Percentiles rank a stretch among this genome's conserved stretches.
Evolutionary conservation across 1,284 basidiomycete genomes (phyloP).

Genomic region (Rhodotorula sp.): DNA sequence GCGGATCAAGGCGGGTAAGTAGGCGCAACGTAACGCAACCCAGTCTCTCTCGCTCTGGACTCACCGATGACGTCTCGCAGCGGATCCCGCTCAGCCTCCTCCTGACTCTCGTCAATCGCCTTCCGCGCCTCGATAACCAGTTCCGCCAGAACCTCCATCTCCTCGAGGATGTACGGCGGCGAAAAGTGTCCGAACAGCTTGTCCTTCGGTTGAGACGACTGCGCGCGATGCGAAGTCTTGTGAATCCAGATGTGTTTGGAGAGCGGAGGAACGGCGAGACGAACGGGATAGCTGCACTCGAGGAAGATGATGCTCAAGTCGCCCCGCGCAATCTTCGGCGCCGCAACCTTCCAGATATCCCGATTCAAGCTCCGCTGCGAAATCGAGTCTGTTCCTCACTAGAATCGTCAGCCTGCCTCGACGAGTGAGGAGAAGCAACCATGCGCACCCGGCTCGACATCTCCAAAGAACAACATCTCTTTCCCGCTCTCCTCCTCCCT

Average conservation of each 20-base stretch:
- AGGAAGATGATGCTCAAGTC: constrained; percentile 68
- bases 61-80: constrained; percentile 50
- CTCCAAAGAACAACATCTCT: constrained; percentile 68
- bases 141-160: constrained; percentile 63
- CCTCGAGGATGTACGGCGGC: constrained; percentile 66
- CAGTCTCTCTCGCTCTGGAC: constrained; percentile 49
- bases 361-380: constrained; percentile 60
- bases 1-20: constrained; percentile 57
- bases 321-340: constrained; percentile 46
- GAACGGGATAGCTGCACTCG: constrained; percentile 71
- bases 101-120: constrained; percentile 19
- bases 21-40: constrained; percentile 53
- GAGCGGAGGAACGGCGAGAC: neutral
- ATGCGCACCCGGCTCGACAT: constrained; percentile 36
- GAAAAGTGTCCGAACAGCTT: constrained; percentile 72
- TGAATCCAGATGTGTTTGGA: neutral
- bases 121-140: constrained; percentile 57
- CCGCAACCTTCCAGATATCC: constrained; percentile 68
- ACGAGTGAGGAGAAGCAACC: neutral
- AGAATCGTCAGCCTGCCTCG: neutral
- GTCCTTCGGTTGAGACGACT: constrained; percentile 60
- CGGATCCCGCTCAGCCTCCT: constrained; percentile 4
- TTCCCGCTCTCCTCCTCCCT: constrained; percentile 59
- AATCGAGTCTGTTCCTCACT: constrained; percentile 69
- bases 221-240: neutral